Percentiles rank a stretch among this genome's conserved stretches.
Conservation (phyloP, 2,329 filamentous ascomycete species). For the Scedosporium minutisporum region DNA sequence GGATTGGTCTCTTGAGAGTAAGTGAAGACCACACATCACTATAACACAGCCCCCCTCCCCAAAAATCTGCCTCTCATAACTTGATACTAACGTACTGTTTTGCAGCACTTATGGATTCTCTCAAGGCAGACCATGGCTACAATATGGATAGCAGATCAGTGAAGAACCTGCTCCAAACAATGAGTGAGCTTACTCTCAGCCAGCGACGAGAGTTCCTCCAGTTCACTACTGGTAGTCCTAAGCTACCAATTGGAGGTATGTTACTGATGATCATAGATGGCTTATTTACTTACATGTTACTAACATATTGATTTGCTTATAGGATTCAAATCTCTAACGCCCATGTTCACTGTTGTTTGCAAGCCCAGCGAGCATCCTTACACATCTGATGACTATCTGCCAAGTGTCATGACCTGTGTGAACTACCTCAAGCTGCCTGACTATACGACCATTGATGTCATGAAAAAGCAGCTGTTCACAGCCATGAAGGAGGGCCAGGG, state of each 20-base stretch:
- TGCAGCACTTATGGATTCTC: slow-evolving; percentile 85
- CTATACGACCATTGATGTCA: slow-evolving; percentile 69
- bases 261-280: slow-evolving; percentile 11
- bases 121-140: slow-evolving; percentile 97
- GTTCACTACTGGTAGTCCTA: slow-evolving; percentile 95
- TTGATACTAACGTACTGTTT: slow-evolving; percentile 15
- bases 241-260: slow-evolving; percentile 93
- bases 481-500: slow-evolving; percentile 95
- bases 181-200: slow-evolving; percentile 71
- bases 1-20: slow-evolving; percentile 96
- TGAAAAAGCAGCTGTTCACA: slow-evolving; percentile 68
- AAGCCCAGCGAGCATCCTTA: slow-evolving; percentile 95
- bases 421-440: slow-evolving; percentile 98
- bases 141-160: slow-evolving; percentile 98
- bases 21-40: slow-evolving; percentile 26
- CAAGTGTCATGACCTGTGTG: slow-evolving; percentile 99
- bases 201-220: slow-evolving; percentile 91
- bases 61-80: neutral
- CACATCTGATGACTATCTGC: slow-evolving; percentile 93
- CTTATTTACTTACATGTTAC: neutral
- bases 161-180: slow-evolving; percentile 82
- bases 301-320: neutral
- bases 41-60: neutral
- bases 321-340: slow-evolving; percentile 95
- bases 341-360: slow-evolving; percentile 98